Conservation (phyloP, 768 basidiomycete species). For the Baorangia bicolor region DNA sequence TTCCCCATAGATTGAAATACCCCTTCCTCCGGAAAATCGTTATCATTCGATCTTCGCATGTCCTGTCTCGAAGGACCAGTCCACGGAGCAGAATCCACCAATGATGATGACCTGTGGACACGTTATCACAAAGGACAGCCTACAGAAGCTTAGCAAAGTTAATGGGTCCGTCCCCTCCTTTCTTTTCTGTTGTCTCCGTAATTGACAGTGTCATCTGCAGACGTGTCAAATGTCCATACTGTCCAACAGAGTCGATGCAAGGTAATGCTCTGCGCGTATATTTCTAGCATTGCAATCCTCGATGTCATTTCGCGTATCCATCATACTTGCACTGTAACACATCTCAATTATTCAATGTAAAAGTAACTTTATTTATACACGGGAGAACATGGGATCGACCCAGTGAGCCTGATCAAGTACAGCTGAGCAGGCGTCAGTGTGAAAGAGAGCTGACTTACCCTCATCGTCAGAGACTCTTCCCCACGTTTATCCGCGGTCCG, state of each 20-base stretch:
- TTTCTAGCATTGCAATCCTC: conserved; percentile 43
- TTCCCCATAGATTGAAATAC: conserved; percentile 81
- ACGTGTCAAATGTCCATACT: conserved; percentile 95
- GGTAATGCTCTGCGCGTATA: conserved; percentile 59
- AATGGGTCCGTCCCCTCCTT: conserved; percentile 60
- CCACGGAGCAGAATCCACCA: conserved; percentile 89
- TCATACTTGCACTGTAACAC: conserved; percentile 9
- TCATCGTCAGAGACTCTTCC: conserved; percentile 49
- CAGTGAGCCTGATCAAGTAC: conserved; percentile 24
- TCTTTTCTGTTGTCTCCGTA: not conserved
- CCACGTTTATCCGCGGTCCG: conserved; percentile 52
- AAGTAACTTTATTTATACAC: not conserved
- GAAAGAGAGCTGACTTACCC: conserved; percentile 37
- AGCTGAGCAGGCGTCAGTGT: not conserved
- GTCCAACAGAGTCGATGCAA: conserved; percentile 74
- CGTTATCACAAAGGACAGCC: conserved; percentile 89
- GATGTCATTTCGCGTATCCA: not conserved
- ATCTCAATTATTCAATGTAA: not conserved
- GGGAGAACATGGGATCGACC: conserved; percentile 21
- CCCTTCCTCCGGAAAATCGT: conserved; percentile 77
- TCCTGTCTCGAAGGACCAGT: conserved; percentile 96
- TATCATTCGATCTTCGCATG: conserved; percentile 98
- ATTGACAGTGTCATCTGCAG: conserved; percentile 38
- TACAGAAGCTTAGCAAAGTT: conserved; percentile 85
- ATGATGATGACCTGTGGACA: conserved; percentile 99